These are phyloP conservation scores for Atkinsonella texensis DNA, from an alignment of 2,329 filamentous ascomycete species.

Conservation along the genomic window DNA sequence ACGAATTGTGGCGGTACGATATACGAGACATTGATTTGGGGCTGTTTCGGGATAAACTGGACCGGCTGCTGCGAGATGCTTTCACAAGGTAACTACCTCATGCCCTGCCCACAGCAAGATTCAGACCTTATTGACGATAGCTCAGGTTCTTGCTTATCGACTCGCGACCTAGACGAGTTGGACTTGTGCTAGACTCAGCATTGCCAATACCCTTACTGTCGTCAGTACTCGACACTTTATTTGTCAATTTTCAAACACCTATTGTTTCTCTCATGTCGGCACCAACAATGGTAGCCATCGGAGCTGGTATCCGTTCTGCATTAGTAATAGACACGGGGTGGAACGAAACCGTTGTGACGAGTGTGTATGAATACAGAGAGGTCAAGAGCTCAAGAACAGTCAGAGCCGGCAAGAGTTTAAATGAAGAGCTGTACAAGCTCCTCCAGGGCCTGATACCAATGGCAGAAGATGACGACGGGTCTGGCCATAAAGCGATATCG, in stretches of 20 bases:
- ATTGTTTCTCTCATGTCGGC: slow-evolving; percentile 70
- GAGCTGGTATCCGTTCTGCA: slow-evolving; percentile 74
- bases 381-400: slow-evolving; percentile 58
- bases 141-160: slow-evolving; percentile 54
- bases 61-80: slow-evolving; percentile 67
- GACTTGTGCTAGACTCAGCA: slow-evolving; percentile 64
- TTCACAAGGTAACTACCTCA: slow-evolving; percentile 54
- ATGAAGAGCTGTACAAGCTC: slow-evolving; percentile 55
- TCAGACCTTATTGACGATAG: not conserved
- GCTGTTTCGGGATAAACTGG: slow-evolving; percentile 75
- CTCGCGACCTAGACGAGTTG: slow-evolving; percentile 61
- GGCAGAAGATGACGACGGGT: slow-evolving; percentile 18
- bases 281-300: slow-evolving; percentile 60
- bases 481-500: slow-evolving; percentile 31
- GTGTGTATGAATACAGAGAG: slow-evolving; percentile 83
- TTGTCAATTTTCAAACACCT: slow-evolving; percentile 68
- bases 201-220: slow-evolving; percentile 71
- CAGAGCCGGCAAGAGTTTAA: slow-evolving; percentile 61
- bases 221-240: slow-evolving; percentile 63
- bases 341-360: slow-evolving; percentile 77
- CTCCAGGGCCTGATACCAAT: slow-evolving; percentile 27
- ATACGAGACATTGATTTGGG: slow-evolving; percentile 62
- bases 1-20: slow-evolving; percentile 72
- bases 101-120: no score
- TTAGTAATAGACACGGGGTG: slow-evolving; percentile 86